Evolutionary conservation across 495 filamentous ascomycete species (phyloP).

Genomic region (Oidiodendron maius): DNA sequence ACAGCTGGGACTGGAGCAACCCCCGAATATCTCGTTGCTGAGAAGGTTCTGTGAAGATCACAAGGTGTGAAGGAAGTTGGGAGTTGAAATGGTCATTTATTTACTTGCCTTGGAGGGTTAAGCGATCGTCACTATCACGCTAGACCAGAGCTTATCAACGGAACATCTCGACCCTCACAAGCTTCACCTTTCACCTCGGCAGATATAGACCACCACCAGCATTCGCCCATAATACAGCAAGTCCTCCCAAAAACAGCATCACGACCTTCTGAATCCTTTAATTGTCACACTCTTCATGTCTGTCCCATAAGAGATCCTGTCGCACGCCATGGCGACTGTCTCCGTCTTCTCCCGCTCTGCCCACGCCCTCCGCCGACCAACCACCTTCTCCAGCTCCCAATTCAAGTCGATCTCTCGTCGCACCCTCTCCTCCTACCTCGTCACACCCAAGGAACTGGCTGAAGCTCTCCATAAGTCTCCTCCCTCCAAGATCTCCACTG

Average conservation of each 20-base stretch:
- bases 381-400: slow-evolving; percentile 5
- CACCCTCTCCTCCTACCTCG: slow-evolving; percentile 71
- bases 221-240: too few species aligned
- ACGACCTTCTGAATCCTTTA: too few species aligned
- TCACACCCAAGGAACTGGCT: slow-evolving; percentile 76
- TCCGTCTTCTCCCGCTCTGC: slow-evolving; percentile 7
- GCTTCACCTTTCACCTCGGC: too few species aligned
- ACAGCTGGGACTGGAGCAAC: neutral
- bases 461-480: slow-evolving; percentile 74
- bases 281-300: slow-evolving; percentile 12
- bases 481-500: slow-evolving; percentile 63
- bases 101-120: too few species aligned
- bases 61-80: neutral
- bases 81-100: too few species aligned
- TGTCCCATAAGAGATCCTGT: slow-evolving; percentile 7
- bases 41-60: neutral
- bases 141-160: too few species aligned
- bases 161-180: too few species aligned
- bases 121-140: too few species aligned
- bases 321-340: slow-evolving; percentile 19
- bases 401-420: slow-evolving; percentile 18
- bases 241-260: too few species aligned
- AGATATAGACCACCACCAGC: too few species aligned
- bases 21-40: too few species aligned
- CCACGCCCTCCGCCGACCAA: neutral